Conservation (phyloP, 2,329 filamentous ascomycete genomes). For the Dothideomycetes sp. region DNA sequence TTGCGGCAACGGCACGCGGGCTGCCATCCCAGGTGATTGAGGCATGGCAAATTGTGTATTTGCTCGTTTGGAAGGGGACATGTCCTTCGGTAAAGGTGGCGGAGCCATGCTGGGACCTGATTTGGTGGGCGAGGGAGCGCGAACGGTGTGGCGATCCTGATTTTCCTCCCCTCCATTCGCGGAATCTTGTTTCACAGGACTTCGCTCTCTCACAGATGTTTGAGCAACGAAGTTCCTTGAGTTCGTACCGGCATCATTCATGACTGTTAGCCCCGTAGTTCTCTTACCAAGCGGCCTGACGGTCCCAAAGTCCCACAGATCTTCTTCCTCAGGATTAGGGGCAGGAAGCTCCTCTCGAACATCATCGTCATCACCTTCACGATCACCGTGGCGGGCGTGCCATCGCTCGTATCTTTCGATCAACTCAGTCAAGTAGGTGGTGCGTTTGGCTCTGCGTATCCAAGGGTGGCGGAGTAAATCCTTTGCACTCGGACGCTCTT, state of each 20-base stretch:
- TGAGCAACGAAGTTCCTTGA: slow-evolving; percentile 45
- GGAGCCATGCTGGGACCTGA: slow-evolving; percentile 16
- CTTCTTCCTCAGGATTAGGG: slow-evolving; percentile 54
- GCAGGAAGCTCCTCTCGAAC: slow-evolving; percentile 39
- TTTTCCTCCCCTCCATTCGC: slow-evolving; percentile 9
- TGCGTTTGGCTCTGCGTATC: slow-evolving; percentile 83
- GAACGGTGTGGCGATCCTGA: slow-evolving; percentile 4
- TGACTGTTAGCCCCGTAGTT: slow-evolving; percentile 51
- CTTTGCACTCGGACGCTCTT: slow-evolving; percentile 74
- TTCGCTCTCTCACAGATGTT: slow-evolving; percentile 12
- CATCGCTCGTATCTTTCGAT: slow-evolving; percentile 86
- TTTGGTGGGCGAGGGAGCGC: neutral
- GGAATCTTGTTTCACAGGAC: slow-evolving; percentile 13
- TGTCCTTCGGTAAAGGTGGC: slow-evolving; percentile 24
- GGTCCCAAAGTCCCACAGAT: slow-evolving; percentile 98
- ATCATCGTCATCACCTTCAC: slow-evolving; percentile 52
- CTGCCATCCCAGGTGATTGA: slow-evolving; percentile 27
- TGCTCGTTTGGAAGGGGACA: slow-evolving; percentile 32
- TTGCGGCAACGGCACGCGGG: slow-evolving; percentile 33
- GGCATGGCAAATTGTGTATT: slow-evolving; percentile 19
- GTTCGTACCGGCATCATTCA: slow-evolving; percentile 77
- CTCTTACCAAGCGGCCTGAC: slow-evolving; percentile 70
- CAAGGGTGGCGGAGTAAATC: slow-evolving; percentile 86
- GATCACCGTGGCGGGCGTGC: slow-evolving; percentile 67
- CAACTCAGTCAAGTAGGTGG: slow-evolving; percentile 89